A percentile compares a stretch with the other conserved stretches of the same genome.
These are phyloP conservation scores for Debaryomyces coudertii DNA, from an alignment of 1,139 yeast genomes.

Conservation along the genomic window DNA sequence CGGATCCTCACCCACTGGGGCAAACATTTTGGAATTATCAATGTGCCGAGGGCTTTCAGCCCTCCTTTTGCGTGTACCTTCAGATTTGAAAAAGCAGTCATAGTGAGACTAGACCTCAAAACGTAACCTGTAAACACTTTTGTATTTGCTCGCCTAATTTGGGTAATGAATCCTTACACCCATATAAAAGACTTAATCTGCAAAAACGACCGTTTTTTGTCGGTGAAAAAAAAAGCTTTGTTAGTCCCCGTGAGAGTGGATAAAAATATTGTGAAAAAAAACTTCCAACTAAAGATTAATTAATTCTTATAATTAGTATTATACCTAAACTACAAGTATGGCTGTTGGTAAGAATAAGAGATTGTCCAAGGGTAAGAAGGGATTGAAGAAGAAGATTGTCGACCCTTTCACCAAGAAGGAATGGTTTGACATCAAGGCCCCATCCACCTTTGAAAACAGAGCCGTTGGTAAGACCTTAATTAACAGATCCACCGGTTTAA, in stretches of 20 bases:
- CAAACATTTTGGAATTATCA: background rate
- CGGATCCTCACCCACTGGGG: background rate
- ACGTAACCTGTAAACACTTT: background rate
- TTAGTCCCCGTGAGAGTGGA: conserved; percentile 1
- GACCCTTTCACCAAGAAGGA: conserved; percentile 58
- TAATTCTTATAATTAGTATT: conserved; percentile 6
- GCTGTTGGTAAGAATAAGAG: conserved; percentile 60
- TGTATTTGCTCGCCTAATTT: background rate
- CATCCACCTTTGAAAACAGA: conserved; percentile 55
- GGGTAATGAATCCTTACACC: background rate
- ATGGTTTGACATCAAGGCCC: conserved; percentile 57
- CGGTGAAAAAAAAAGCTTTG: conserved; percentile 11
- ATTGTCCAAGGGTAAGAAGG: conserved; percentile 57
- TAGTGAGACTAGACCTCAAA: background rate
- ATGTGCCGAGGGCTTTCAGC: no score
- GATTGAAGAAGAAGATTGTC: conserved; percentile 55
- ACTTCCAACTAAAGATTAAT: conserved; percentile 2
- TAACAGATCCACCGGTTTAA: conserved; percentile 56
- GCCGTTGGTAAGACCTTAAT: conserved; percentile 55
- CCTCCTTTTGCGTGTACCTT: no score
- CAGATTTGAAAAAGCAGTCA: background rate
- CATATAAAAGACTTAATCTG: background rate
- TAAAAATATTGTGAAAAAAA: conserved; percentile 9
- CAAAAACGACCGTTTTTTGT: conserved; percentile 21
- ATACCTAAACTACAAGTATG: conserved; percentile 29